phyloP scores from a whole-genome alignment of 805 yeast species.

The Suhomyces kilbournensis region DNA sequence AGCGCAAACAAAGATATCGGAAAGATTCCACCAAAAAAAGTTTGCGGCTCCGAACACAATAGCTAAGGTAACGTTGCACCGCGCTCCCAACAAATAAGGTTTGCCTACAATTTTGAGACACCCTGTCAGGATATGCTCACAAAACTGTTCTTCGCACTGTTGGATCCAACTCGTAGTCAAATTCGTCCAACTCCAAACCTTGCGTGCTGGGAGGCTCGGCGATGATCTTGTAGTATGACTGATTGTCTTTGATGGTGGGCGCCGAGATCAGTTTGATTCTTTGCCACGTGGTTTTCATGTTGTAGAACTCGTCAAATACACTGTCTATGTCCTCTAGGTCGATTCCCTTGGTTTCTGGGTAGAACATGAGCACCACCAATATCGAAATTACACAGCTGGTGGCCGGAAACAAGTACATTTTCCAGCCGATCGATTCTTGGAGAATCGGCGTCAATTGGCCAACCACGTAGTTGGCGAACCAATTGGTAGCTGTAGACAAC shows the following conservation, averaged over 20 bases:
- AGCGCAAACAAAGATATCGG: not conserved
- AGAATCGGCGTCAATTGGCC: constrained; percentile 45
- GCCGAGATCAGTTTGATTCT: constrained; percentile 7
- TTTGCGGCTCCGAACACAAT: not conserved
- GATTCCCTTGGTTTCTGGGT: constrained; percentile 45
- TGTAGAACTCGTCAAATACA: constrained; percentile 34
- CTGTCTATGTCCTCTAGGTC: constrained; percentile 43
- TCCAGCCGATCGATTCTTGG: constrained; percentile 40
- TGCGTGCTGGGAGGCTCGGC: not conserved
- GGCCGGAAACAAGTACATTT: constrained; percentile 41
- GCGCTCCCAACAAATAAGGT: not conserved
- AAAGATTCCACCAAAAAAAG: not conserved
- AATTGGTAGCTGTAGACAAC: constrained; percentile 43
- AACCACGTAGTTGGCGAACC: constrained; percentile 45
- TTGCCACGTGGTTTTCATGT: constrained; percentile 15
- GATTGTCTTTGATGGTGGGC: not conserved
- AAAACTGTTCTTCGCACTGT: not conserved
- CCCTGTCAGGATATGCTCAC: not conserved
- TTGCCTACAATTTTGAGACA: not conserved
- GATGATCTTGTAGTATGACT: not conserved
- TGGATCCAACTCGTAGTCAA: constrained; percentile 17
- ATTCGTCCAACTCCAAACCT: constrained; percentile 24
- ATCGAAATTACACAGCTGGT: constrained; percentile 34
- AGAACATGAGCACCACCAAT: constrained; percentile 31
- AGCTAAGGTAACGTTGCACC: not conserved